Percentiles rank a stretch among this genome's conserved stretches.
phyloP scores from a whole-genome alignment of 1,284 basidiomycete species.

The Gymnopus androsaceus region DNA sequence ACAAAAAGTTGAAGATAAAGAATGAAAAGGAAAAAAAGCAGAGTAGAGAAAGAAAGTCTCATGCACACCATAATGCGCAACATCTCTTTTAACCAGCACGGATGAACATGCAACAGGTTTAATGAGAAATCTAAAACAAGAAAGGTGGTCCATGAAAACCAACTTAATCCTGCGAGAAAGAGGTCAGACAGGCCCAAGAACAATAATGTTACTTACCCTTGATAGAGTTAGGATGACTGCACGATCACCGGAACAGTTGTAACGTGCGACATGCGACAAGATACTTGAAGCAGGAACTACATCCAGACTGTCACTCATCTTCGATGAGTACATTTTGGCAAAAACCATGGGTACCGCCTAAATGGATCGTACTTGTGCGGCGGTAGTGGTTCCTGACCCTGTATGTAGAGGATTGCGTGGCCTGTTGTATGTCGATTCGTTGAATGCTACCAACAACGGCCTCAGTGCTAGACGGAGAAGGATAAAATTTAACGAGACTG shows the following conservation, averaged over 20 bases:
- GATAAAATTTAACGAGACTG: constrained; percentile 18
- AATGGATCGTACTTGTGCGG: not conserved
- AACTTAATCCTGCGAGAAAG: no score
- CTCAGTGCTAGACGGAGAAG: not conserved
- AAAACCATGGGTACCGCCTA: not conserved
- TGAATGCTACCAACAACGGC: not conserved
- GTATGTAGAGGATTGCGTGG: not conserved
- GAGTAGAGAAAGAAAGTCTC: no score
- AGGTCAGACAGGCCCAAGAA: no score
- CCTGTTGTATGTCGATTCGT: not conserved
- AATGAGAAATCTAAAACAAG: no score
- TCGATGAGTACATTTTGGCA: not conserved
- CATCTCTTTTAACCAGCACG: no score
- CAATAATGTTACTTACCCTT: no score
- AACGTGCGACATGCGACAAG: not conserved
- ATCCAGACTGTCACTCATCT: not conserved
- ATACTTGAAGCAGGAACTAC: not conserved
- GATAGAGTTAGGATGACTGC: no score
- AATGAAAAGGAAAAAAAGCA: no score
- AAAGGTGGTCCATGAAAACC: no score
- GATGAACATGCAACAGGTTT: no score
- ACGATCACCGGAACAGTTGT: not conserved
- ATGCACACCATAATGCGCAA: no score
- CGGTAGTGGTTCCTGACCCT: not conserved
- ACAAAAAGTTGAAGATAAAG: no score